Conservation (phyloP, 805 yeast species). For the Cyberlindnera saturnus region DNA sequence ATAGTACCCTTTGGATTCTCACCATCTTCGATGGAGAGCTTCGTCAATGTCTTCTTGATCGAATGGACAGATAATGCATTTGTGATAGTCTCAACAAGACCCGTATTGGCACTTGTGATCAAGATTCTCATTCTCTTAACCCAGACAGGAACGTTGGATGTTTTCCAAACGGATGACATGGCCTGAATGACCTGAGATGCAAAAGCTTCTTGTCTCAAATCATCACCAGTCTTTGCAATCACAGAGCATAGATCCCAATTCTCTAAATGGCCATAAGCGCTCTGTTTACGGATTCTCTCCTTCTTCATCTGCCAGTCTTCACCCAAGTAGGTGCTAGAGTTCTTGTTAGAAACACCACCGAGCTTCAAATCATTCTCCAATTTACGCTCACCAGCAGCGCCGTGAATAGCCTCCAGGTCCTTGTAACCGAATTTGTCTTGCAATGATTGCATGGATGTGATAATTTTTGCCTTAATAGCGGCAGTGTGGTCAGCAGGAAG, state of each 20-base stretch:
- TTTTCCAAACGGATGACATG: constrained; percentile 80
- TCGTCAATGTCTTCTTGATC: constrained; percentile 85
- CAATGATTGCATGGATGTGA: constrained; percentile 68
- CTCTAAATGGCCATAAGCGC: constrained; percentile 77
- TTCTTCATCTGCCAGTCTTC: constrained; percentile 91
- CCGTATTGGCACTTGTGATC: constrained; percentile 85
- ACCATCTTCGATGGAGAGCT: constrained; percentile 58
- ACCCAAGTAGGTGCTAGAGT: constrained; percentile 55
- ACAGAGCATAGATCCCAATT: constrained; percentile 96
- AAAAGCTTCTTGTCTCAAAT: constrained; percentile 93
- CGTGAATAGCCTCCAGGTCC: constrained; percentile 45
- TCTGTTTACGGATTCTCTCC: constrained; percentile 69
- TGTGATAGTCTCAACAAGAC: constrained; percentile 92
- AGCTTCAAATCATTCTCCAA: constrained; percentile 87
- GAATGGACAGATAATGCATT: constrained; percentile 93
- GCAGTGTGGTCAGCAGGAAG: constrained; percentile 54
- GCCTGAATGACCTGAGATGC: constrained; percentile 92
- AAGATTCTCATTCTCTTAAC: constrained; percentile 89
- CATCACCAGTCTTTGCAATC: constrained; percentile 94
- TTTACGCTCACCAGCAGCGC: constrained; percentile 86
- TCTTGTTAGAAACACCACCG: constrained; percentile 51
- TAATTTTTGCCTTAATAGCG: constrained; percentile 61
- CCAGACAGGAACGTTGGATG: constrained; percentile 70
- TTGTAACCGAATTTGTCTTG: constrained; percentile 58
- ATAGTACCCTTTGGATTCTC: constrained; percentile 66